Base-by-base conservation (phyloP, 2,329 filamentous ascomycete genomes). In the Trichoderma guizhouense region DNA sequence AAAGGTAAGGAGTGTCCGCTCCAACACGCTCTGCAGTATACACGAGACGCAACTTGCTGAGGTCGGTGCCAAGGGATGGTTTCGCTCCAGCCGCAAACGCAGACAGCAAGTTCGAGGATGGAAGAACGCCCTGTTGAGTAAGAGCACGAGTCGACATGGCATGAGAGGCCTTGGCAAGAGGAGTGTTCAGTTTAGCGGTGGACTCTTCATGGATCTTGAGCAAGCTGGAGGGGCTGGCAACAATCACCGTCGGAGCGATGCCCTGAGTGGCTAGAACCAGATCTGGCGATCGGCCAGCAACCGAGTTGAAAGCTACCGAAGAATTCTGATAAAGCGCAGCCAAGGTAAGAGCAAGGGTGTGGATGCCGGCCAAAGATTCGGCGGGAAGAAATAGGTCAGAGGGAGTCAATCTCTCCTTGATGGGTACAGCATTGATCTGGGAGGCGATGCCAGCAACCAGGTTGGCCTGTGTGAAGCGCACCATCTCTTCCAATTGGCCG, bases 291-390 rank as follows among this genome's bases (percentile, higher is more conserved):
- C 89, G 87, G 7, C 92, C 92, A 18, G 94, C 92, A 30, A 97
- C 94, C 0, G 94, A 96, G 82, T 93, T 98, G 77, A 99, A 87
- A 30, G 94, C 93, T 24, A 99, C 83, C 0, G 94, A 96, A 21
- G 93, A 87, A 79, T 97, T 96, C 26, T 90, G 92, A 82, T 91
- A 97, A 9, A 99, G 87, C 0, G 95, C 94, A 1, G 92, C 90
- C 71, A 99, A 86, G 0, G 94, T 94, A 72, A 97, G 86, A 69
- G 90, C 89, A 30, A 98, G 87, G 2, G 94, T 89, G 82, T 97
- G 95, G 0, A 91, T 91, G 76, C 92, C 89, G 8, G 92, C 91
- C 60, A 98, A 89, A 7, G 92, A 90, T 76, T 97, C 94, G 60
- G 92, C 93, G 0, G 95, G 91, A 15, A 98, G 87, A 79, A 99